Evolutionary conservation across 768 basidiomycete species (phyloP).

Genomic region (Psilocybe sp.): DNA sequence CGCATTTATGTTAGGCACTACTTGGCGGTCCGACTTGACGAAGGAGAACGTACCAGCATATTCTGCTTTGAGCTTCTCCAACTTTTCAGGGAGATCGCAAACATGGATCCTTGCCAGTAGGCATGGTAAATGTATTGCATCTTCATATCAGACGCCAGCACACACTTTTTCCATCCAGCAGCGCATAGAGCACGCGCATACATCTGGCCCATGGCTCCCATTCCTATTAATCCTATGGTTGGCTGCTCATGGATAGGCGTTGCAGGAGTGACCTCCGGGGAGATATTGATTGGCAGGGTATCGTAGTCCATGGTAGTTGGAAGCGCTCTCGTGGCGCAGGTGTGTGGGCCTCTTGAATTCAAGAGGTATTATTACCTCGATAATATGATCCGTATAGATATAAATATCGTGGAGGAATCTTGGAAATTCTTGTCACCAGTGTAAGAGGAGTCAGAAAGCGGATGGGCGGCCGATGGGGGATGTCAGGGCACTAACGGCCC

Average conservation of each 20-base stretch:
- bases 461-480: too few species aligned
- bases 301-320: slow-evolving; percentile 4
- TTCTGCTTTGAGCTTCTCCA: slow-evolving; percentile 54
- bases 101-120: slow-evolving; percentile 69
- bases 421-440: too few species aligned
- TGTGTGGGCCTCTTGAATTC: too few species aligned
- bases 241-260: slow-evolving; percentile 50
- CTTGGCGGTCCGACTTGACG: neutral
- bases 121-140: neutral
- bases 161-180: slow-evolving; percentile 84
- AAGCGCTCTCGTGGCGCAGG: too few species aligned
- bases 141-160: slow-evolving; percentile 4
- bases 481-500: too few species aligned
- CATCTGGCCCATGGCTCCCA: slow-evolving; percentile 98
- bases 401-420: too few species aligned
- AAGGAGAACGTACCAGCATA: slow-evolving; percentile 49
- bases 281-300: slow-evolving; percentile 24
- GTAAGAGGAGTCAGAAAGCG: too few species aligned
- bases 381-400: too few species aligned
- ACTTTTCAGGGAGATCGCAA: slow-evolving; percentile 80
- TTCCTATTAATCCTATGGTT: slow-evolving; percentile 88
- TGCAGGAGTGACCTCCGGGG: slow-evolving; percentile 30
- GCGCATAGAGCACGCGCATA: slow-evolving; percentile 76
- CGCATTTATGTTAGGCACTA: neutral
- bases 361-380: too few species aligned